Percentiles rank a stretch among this genome's conserved stretches.
Evolutionary conservation across 306 rosid species (phyloP).

Genomic region (Abrus precatorius): DNA sequence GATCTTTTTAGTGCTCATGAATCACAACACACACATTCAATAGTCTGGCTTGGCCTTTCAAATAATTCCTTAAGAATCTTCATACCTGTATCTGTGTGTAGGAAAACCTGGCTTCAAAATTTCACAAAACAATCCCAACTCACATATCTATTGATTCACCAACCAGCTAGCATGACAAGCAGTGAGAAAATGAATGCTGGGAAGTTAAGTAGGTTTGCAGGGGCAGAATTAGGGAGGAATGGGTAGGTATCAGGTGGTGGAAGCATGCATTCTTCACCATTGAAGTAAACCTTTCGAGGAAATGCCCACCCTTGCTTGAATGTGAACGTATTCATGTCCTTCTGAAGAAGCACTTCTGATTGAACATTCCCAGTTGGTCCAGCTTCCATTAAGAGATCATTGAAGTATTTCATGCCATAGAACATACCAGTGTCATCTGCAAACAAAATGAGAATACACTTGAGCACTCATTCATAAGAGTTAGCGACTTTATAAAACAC

Average conservation of each 20-base stretch:
- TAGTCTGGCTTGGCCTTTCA: conserved; percentile 33
- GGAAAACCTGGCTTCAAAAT: conserved; percentile 53
- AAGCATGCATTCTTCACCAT: conserved; percentile 94
- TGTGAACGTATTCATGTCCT: conserved; percentile 78
- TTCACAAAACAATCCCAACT: conserved; percentile 36
- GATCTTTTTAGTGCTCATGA: conserved; percentile 25
- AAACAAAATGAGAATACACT: conserved; percentile 25
- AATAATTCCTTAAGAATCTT: conserved; percentile 27
- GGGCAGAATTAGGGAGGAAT: conserved; percentile 75
- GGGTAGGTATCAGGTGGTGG: conserved; percentile 92
- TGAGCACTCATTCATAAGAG: not conserved
- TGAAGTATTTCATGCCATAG: conserved; percentile 80
- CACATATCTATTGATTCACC: conserved; percentile 52
- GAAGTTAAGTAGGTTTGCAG: conserved; percentile 43
- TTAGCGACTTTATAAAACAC: not conserved
- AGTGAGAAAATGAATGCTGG: conserved; percentile 54
- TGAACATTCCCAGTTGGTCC: conserved; percentile 89
- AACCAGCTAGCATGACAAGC: conserved; percentile 59
- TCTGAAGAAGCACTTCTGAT: conserved; percentile 84
- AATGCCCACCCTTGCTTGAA: conserved; percentile 95
- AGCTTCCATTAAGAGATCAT: conserved; percentile 86
- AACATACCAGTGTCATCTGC: conserved; percentile 98
- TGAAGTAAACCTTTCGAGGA: conserved; percentile 91
- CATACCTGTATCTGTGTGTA: conserved; percentile 33
- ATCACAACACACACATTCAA: conserved; percentile 42